Conservation (phyloP, 306 rosid genomes). For the Cucumis cinereus region DNA sequence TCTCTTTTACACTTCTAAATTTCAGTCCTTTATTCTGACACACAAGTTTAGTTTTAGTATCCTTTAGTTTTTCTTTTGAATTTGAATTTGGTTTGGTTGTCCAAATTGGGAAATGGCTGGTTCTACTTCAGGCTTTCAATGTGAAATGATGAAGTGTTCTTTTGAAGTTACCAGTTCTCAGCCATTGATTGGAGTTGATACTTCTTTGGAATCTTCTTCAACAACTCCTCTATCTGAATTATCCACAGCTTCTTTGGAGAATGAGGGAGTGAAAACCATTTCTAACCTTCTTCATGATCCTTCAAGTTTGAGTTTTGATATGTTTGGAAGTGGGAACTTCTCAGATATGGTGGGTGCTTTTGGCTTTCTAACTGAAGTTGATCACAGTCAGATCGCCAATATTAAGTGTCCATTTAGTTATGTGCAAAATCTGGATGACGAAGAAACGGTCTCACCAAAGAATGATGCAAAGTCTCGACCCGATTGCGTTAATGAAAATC, state of each 20-base stretch:
- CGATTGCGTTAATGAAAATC: slow-evolving; percentile 37
- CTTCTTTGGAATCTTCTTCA: slow-evolving; percentile 40
- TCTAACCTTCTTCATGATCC: slow-evolving; percentile 59
- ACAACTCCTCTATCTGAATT: slow-evolving; percentile 30
- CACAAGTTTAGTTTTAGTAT: slow-evolving; percentile 16
- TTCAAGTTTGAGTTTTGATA: slow-evolving; percentile 44
- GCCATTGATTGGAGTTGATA: background rate
- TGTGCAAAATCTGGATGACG: slow-evolving; percentile 27
- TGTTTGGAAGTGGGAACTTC: slow-evolving; percentile 65
- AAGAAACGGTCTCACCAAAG: slow-evolving; percentile 21
- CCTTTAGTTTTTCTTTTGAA: slow-evolving; percentile 9
- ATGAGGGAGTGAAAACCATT: slow-evolving; percentile 49
- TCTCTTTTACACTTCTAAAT: slow-evolving; percentile 28
- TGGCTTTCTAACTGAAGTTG: slow-evolving; percentile 34
- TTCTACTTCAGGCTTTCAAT: slow-evolving; percentile 20
- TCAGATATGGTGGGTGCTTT: slow-evolving; percentile 60
- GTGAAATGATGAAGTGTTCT: slow-evolving; percentile 32
- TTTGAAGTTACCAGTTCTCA: slow-evolving; percentile 12
- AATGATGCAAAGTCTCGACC: slow-evolving; percentile 34
- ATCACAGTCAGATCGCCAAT: slow-evolving; percentile 36
- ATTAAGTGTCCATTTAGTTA: slow-evolving; percentile 37
- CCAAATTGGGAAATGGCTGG: slow-evolving; percentile 50
- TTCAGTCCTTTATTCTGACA: slow-evolving; percentile 13
- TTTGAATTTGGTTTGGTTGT: slow-evolving; percentile 11
- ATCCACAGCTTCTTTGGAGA: slow-evolving; percentile 22